A percentile compares a stretch with the other conserved stretches of the same genome.
These are phyloP conservation scores for Zygoascus tannicola DNA, from an alignment of 805 yeast species.

Conservation along the genomic window DNA sequence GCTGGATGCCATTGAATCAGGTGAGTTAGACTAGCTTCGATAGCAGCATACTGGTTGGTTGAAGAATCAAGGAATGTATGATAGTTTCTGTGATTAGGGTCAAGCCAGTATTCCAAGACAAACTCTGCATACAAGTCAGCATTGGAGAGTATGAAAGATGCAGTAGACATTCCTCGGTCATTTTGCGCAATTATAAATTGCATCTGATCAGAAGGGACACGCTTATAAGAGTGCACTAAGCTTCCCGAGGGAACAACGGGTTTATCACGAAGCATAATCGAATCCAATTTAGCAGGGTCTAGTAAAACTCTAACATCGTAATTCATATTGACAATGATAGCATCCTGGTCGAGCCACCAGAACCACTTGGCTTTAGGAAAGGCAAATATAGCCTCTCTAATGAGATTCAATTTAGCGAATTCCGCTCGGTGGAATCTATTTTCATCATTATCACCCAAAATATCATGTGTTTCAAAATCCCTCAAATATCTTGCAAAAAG, in stretches of 20 bases:
- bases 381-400: slow-evolving; percentile 85
- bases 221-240: slow-evolving; percentile 49
- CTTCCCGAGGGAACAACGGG: slow-evolving; percentile 47
- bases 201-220: slow-evolving; percentile 46
- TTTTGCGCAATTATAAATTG: slow-evolving; percentile 64
- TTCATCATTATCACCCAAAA: slow-evolving; percentile 45
- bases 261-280: slow-evolving; percentile 56
- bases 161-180: slow-evolving; percentile 51
- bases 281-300: slow-evolving; percentile 48
- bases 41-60: slow-evolving; percentile 34
- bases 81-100: slow-evolving; percentile 62
- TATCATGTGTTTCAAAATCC: slow-evolving; percentile 43
- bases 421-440: slow-evolving; percentile 35
- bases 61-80: slow-evolving; percentile 40
- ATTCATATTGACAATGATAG: slow-evolving; percentile 63
- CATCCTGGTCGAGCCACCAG: slow-evolving; percentile 75
- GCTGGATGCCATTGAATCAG: slow-evolving; percentile 92
- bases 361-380: slow-evolving; percentile 83
- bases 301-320: slow-evolving; percentile 55
- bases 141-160: slow-evolving; percentile 63
- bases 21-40: slow-evolving; percentile 57
- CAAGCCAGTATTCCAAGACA: slow-evolving; percentile 69
- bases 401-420: slow-evolving; percentile 59
- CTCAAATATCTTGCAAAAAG: slow-evolving; percentile 76
- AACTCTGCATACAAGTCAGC: slow-evolving; percentile 55